A percentile compares a stretch with the other conserved stretches of the same genome.
Conservation (phyloP, 2,329 filamentous ascomycete genomes). For the Trichoderma cornu-damae region DNA sequence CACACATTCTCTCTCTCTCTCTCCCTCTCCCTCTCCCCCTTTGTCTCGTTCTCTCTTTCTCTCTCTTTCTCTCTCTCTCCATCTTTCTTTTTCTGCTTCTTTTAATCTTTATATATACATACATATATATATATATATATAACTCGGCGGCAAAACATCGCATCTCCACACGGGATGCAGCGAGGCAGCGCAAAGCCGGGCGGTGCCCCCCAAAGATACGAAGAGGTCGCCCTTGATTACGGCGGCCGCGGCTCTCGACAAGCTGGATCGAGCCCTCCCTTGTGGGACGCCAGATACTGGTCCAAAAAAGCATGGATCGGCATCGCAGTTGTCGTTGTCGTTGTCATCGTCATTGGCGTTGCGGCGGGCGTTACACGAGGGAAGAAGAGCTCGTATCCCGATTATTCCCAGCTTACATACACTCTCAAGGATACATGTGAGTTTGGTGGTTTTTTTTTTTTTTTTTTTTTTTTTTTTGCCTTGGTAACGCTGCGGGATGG, state of each 20-base stretch:
- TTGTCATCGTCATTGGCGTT: slow-evolving; percentile 44
- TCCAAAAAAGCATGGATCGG: slow-evolving; percentile 47
- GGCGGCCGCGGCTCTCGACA: slow-evolving; percentile 22
- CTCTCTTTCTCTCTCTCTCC: background rate
- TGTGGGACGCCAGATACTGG: slow-evolving; percentile 51
- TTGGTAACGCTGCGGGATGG: too few species aligned
- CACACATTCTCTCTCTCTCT: too few species aligned
- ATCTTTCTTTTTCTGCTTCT: too few species aligned
- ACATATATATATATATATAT: too few species aligned
- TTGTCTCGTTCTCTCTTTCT: too few species aligned
- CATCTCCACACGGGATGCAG: background rate
- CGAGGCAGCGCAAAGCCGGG: slow-evolving; percentile 23
- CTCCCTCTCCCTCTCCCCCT: too few species aligned
- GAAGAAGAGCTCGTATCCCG: slow-evolving; percentile 42
- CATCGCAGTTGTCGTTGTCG: slow-evolving; percentile 22
- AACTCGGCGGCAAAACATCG: background rate
- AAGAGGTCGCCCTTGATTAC: slow-evolving; percentile 27
- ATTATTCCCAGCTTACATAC: slow-evolving; percentile 46
- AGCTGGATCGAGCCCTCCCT: slow-evolving; percentile 29
- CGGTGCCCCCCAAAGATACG: slow-evolving; percentile 26
- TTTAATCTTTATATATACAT: background rate
- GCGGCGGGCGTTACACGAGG: slow-evolving; percentile 40
- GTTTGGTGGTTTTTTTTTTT: slow-evolving; percentile 21
- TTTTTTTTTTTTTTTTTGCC: too few species aligned
- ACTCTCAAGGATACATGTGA: slow-evolving; percentile 46